These are phyloP conservation scores for Jackrogersella minutella DNA, from an alignment of 495 filamentous ascomycete genomes.

Conservation along the genomic window DNA sequence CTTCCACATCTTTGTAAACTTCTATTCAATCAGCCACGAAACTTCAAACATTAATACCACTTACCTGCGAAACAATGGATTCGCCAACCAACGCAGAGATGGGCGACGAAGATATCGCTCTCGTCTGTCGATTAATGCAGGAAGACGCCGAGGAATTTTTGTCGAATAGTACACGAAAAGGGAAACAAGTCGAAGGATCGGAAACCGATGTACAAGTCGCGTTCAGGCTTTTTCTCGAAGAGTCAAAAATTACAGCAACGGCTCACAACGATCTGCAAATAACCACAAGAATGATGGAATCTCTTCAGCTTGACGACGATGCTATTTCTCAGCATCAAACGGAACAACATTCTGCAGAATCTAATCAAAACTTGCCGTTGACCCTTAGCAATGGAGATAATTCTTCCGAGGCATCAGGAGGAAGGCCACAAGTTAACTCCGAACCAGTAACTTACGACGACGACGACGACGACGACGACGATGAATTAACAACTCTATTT, in stretches of 20 bases:
- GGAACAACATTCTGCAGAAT: conserved; percentile 31
- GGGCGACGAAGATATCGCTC: conserved; percentile 23
- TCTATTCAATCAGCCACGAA: too few species aligned
- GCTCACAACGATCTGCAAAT: conserved; percentile 42
- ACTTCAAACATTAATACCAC: too few species aligned
- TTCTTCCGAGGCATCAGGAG: neutral
- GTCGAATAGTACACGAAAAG: conserved; percentile 44
- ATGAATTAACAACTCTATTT: too few species aligned
- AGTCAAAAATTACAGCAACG: conserved; percentile 29
- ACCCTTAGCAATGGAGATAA: conserved; percentile 7
- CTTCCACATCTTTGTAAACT: too few species aligned
- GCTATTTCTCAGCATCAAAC: conserved; percentile 27
- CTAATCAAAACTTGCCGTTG: conserved; percentile 28
- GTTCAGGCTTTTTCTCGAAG: conserved; percentile 37
- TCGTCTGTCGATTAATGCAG: conserved; percentile 39
- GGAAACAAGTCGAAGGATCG: conserved; percentile 42
- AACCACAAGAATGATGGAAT: conserved; percentile 44
- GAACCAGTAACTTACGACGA: neutral
- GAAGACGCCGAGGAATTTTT: conserved; percentile 40
- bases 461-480: neutral
- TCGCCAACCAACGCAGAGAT: neutral
- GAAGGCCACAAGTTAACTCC: neutral
- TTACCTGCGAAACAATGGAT: neutral
- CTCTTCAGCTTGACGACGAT: conserved; percentile 43
- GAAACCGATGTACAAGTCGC: conserved; percentile 45